Evolutionary conservation across 768 basidiomycete species (phyloP).

Genomic region (Tricholomella constricta): DNA sequence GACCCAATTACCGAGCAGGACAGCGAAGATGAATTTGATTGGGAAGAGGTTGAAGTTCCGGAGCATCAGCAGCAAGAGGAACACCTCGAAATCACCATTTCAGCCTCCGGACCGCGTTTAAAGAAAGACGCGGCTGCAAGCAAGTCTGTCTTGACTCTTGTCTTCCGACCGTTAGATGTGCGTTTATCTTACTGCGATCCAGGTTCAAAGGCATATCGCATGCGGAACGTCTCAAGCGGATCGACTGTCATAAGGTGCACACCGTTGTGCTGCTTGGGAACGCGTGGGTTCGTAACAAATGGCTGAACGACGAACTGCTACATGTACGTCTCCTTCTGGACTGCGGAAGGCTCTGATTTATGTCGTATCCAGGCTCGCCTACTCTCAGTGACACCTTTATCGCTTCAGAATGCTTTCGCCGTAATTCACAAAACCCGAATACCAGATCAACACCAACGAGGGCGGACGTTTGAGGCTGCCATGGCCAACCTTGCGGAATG

Average conservation of each 20-base stretch:
- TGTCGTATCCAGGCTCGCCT: slow-evolving; percentile 71
- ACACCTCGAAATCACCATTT: slow-evolving; percentile 75
- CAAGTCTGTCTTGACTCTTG: slow-evolving; percentile 43
- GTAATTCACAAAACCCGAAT: slow-evolving; percentile 79
- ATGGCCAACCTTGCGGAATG: slow-evolving; percentile 74
- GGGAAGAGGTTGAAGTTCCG: slow-evolving; percentile 76
- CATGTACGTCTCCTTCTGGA: slow-evolving; percentile 58
- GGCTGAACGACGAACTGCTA: slow-evolving; percentile 80
- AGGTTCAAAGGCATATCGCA: slow-evolving; percentile 56
- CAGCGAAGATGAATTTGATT: slow-evolving; percentile 74
- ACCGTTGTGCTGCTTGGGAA: slow-evolving; percentile 79
- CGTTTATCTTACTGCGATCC: slow-evolving; percentile 18
- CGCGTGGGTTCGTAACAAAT: slow-evolving; percentile 74
- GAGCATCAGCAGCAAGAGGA: slow-evolving; percentile 32
- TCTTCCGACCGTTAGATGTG: slow-evolving; percentile 3
- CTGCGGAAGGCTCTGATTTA: not conserved
- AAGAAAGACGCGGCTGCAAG: slow-evolving; percentile 33
- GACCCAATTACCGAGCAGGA: slow-evolving; percentile 29
- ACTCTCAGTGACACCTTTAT: slow-evolving; percentile 80
- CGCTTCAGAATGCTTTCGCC: slow-evolving; percentile 78
- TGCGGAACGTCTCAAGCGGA: slow-evolving; percentile 71
- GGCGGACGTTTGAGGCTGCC: slow-evolving; percentile 85
- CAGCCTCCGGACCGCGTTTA: slow-evolving; percentile 33
- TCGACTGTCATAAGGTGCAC: slow-evolving; percentile 89
- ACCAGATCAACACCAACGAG: slow-evolving; percentile 80